These are phyloP conservation scores for Penicillium lividum DNA, from an alignment of 495 filamentous ascomycete species.

Conservation along the genomic window DNA sequence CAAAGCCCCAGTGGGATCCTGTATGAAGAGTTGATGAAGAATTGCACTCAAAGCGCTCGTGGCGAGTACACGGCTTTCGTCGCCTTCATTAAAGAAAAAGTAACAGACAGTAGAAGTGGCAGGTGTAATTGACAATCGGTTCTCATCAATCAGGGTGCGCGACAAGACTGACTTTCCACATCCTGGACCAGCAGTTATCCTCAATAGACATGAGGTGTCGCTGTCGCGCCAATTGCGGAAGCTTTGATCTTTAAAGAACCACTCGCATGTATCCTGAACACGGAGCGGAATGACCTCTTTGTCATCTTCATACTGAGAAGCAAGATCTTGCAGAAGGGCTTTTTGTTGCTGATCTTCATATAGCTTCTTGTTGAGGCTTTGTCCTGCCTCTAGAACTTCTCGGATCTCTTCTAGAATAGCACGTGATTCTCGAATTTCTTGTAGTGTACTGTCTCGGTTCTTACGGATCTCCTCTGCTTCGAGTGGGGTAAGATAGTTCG, in stretches of 20 bases:
- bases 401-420: neutral
- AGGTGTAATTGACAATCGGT: conserved; percentile 6
- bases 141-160: conserved; percentile 31
- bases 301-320: conserved; percentile 30
- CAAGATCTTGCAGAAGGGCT: neutral
- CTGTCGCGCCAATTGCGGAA: conserved; percentile 33
- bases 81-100: conserved; percentile 45
- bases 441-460: neutral
- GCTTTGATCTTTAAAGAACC: conserved; percentile 32
- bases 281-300: conserved; percentile 27
- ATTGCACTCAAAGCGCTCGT: conserved; percentile 33
- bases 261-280: conserved; percentile 36
- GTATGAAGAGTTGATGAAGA: conserved; percentile 23
- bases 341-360: neutral
- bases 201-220: conserved; percentile 32
- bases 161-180: conserved; percentile 47
- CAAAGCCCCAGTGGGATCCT: neutral
- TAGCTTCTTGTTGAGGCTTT: neutral
- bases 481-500: neutral
- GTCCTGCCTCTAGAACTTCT: neutral
- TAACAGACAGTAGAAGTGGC: conserved; percentile 33
- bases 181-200: conserved; percentile 42
- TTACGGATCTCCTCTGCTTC: neutral
- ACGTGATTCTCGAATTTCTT: neutral
- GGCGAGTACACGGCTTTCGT: conserved; percentile 16